Evolutionary conservation across 768 basidiomycete species (phyloP), one percentile per base, ranked within the genome.

Genomic region (Mycena epipterygia): DNA sequence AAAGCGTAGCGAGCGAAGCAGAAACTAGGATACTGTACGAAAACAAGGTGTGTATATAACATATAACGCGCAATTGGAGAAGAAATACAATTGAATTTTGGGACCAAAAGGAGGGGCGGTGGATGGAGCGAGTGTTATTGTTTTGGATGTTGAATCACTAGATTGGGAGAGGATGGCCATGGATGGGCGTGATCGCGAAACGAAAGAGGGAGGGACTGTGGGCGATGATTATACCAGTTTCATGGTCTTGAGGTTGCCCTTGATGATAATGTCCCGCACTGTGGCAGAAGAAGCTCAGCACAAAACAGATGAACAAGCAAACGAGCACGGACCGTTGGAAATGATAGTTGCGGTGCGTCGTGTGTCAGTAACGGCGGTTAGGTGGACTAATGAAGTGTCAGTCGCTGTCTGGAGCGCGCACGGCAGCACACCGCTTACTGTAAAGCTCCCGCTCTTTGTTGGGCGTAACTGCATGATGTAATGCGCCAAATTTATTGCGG

Each of bases 361-460:
- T 67, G 92, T 94, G 81, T 95, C 93, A n/a, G 91, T 94, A 56
- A 95, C 94, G 60, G 92, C 88, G 13, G 94, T 95, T 65, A 91
- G 84, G 79, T 95, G 93, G 62, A 93, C 94, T 95, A 71, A 23
- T 7, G 39, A 49, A 57, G 21, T 58, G 55, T 39, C 52, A 67
- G 72, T 46, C 32, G 19, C 19, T 25, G 57, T 37, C 37, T 37
- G 21, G 7, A 42, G 5, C 46, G 4, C 42, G n/a, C 35, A 21
- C 44, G 30, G 25, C 30, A n/a, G 55, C 25, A 63, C n/a, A 44
- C 46, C 39, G 42, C 91, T 66, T 74, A 94, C 94, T 89, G 76
- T 90, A 92, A 19, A 93, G 80, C 70, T 93, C 93, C 33, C 94
- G 89, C 46, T 88, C 87, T 74, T 87, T 92, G 79, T 93, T 93